Evolutionary conservation across 2,329 filamentous ascomycete genomes (phyloP).

Genomic region (Periconia digitata): DNA sequence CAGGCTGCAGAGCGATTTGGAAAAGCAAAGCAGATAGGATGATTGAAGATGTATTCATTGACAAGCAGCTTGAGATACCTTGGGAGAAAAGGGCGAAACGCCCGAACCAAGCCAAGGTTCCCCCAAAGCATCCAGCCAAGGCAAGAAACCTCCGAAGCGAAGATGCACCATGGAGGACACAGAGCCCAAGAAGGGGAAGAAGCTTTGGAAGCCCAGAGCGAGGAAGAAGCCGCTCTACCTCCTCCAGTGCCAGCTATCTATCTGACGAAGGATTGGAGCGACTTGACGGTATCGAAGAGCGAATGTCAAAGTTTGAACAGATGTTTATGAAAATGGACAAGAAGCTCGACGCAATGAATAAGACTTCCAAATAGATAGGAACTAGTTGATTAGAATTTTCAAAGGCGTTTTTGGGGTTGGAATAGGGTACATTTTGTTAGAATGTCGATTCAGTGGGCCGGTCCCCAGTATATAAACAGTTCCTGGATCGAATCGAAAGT

Average conservation of each 20-base stretch:
- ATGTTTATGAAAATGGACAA: constrained; percentile 6
- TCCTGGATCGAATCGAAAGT: too few species aligned
- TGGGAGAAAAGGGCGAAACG: constrained; percentile 7
- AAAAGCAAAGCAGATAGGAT: constrained; percentile 8
- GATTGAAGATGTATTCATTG: constrained; percentile 9
- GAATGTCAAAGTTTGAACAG: constrained; percentile 6
- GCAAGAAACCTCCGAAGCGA: constrained; percentile 4
- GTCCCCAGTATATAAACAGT: too few species aligned
- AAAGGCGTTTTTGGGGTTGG: constrained; percentile 5
- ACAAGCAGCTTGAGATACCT: constrained; percentile 9
- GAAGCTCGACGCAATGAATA: constrained; percentile 5
- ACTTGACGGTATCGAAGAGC: constrained; percentile 7
- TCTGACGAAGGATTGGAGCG: constrained; percentile 5
- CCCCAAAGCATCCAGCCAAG: constrained; percentile 6
- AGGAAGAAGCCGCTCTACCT: constrained; percentile 8
- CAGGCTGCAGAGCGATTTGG: constrained; percentile 8
- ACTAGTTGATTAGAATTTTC: constrained; percentile 1
- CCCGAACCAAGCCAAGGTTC: constrained; percentile 2
- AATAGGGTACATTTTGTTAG: too few species aligned
- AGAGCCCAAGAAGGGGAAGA: constrained; percentile 7
- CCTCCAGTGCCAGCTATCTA: constrained; percentile 9
- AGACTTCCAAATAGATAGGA: constrained; percentile 3
- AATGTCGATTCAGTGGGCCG: too few species aligned
- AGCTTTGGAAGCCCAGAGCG: constrained; percentile 6
- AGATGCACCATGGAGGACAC: constrained; percentile 5